Percentiles rank a stretch among this genome's conserved stretches.
These are phyloP conservation scores for Hypoxylon subgilvum DNA, from an alignment of 495 filamentous ascomycete genomes.

Conservation along the genomic window DNA sequence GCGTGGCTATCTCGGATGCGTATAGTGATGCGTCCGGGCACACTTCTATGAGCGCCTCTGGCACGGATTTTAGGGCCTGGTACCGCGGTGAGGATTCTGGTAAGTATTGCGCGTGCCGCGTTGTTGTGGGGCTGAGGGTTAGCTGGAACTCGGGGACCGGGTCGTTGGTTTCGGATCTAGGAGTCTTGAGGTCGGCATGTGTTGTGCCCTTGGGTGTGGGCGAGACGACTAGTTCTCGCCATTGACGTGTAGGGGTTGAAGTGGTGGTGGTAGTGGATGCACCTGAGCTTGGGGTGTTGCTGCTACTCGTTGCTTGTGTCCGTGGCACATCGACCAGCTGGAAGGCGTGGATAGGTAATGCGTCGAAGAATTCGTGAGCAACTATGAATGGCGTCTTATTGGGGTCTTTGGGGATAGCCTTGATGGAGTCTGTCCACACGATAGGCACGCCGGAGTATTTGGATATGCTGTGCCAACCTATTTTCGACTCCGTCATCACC, in stretches of 20 bases:
- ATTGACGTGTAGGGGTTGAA: conserved; percentile 66
- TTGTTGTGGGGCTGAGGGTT: conserved; percentile 71
- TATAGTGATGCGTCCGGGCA: conserved; percentile 83
- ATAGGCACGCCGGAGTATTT: conserved; percentile 74
- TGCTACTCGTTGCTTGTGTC: conserved; percentile 45
- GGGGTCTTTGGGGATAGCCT: conserved; percentile 66
- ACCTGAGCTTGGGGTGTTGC: conserved; percentile 19
- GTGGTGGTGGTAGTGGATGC: conserved; percentile 54
- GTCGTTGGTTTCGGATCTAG: conserved; percentile 61
- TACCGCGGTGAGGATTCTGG: conserved; percentile 85
- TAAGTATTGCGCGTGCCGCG: conserved; percentile 81
- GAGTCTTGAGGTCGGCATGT: conserved; percentile 49
- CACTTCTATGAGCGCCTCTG: conserved; percentile 78
- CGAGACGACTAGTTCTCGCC: conserved; percentile 87
- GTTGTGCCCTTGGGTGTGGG: conserved; percentile 61
- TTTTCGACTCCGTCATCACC: conserved; percentile 69
- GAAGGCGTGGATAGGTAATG: conserved; percentile 96
- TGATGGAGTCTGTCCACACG: conserved; percentile 90
- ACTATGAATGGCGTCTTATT: conserved; percentile 86
- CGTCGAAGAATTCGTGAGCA: conserved; percentile 98
- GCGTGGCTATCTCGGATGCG: conserved; percentile 76
- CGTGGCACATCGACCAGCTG: conserved; percentile 65
- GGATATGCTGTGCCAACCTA: conserved; percentile 76
- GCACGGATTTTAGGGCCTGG: conserved; percentile 67
- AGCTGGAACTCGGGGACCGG: conserved; percentile 80